Evolutionary conservation across 805 yeast species (phyloP), one percentile per base, ranked within the genome.

Genomic region (Torulaspora maleeae): DNA sequence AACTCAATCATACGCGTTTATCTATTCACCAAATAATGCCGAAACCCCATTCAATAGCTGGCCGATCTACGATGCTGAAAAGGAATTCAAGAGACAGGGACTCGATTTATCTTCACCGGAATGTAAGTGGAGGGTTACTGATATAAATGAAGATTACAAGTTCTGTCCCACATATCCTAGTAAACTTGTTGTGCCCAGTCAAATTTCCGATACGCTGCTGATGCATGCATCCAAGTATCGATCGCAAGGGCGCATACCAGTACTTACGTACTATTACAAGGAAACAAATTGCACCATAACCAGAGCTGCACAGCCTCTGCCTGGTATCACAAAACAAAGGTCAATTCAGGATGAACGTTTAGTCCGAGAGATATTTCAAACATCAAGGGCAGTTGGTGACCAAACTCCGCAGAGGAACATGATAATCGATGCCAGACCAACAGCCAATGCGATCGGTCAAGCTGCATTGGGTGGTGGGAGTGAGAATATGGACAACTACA

Each of bases 391-490:
- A 73, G 48, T 32, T n/a, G 28, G 24, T 27, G 43, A 45, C 15
- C 27, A 38, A 11, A n/a, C 40, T 17, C 52, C 27, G 5, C 45
- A 75, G 17, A 74, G 73, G 37, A 82, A 90, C 58, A 65, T 93
- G 24, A 81, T 93, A 25, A 91, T 88, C 4, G 99, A 93, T 68
- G 85, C 95, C 17, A 72, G 99, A 45, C 99, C 99, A 0, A 64
- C 89, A 20, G 84, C 97, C 0, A 93, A 93, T 64, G 98, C 98
- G 6, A 78, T 89, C 78, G 98, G 96, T 0, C 98, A 93, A 58
- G 86, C 87, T 37, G 98, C 98, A 0, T 68, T 93, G 12, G 99
- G 99, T 10, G 99, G 97, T n/a, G 99, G 99, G 1, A 84, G 96
- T 0, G 99, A 93, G 61, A 83, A 78, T 53, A 86, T 89, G 74